Conservation (phyloP, 345 rosid genomes). For the Garcia nutans region DNA sequence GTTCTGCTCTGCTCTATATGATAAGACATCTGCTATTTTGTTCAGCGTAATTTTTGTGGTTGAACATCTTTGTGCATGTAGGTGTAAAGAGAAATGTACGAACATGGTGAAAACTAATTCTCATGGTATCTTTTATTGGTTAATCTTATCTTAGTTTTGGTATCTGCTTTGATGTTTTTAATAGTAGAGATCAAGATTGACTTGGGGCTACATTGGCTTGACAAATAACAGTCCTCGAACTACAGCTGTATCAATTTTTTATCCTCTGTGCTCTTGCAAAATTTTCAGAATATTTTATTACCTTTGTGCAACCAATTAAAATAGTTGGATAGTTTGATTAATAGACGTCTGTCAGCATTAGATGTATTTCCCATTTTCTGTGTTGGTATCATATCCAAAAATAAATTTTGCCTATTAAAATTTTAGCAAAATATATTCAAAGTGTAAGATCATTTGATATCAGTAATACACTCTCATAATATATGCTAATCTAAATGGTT, state of each 20-base stretch:
- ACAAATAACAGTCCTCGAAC: no score
- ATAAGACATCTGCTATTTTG: background rate
- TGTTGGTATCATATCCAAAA: background rate
- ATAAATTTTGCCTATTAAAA: no score
- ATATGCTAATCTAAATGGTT: background rate
- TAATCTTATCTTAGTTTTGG: background rate
- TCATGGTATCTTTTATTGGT: background rate
- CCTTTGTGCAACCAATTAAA: no score
- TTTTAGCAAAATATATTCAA: no score
- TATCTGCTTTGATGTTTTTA: background rate
- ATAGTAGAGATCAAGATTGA: background rate
- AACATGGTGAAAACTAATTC: background rate
- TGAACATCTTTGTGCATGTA: background rate
- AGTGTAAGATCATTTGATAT: background rate
- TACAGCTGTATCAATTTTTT: no score
- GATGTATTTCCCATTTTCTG: no score
- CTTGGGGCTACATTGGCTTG: no score
- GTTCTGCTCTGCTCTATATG: background rate
- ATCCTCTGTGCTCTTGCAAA: no score
- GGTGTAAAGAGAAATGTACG: no score
- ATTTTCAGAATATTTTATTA: no score
- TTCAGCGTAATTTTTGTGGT: background rate
- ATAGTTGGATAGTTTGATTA: no score
- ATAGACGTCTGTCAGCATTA: no score
- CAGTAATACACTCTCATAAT: background rate